Conservation (phyloP, 2,329 filamentous ascomycete genomes). For the Magnaporthiopsis rhizophila region DNA sequence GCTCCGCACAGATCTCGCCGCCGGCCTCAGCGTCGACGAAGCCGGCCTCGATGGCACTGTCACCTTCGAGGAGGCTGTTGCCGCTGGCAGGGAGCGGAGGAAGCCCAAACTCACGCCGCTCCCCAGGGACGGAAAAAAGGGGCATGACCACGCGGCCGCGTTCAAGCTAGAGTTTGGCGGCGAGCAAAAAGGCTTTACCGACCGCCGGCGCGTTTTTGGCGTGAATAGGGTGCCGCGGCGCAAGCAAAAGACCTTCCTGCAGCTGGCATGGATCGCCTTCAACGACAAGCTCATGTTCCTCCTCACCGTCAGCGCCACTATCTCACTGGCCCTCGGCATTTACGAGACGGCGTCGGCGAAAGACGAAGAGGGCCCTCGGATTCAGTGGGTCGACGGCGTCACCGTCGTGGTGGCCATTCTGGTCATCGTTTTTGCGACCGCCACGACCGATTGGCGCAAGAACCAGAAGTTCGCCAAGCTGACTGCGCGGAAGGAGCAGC, state of each 20-base stretch:
- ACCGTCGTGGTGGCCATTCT: slow-evolving; percentile 8
- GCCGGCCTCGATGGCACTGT: slow-evolving; percentile 3
- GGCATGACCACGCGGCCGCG: neutral
- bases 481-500: slow-evolving; percentile 49
- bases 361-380: slow-evolving; percentile 1
- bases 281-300: slow-evolving; percentile 11
- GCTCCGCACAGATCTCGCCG: slow-evolving; percentile 6
- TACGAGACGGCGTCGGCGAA: slow-evolving; percentile 1
- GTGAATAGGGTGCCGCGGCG: slow-evolving; percentile 8
- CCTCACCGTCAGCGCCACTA: slow-evolving; percentile 5
- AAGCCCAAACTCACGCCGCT: slow-evolving; percentile 1
- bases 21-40: slow-evolving; percentile 8
- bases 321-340: slow-evolving; percentile 9
- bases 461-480: slow-evolving; percentile 52
- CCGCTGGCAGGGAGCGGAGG: neutral
- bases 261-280: slow-evolving; percentile 8
- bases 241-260: slow-evolving; percentile 7
- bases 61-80: slow-evolving; percentile 1
- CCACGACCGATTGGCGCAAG: slow-evolving; percentile 55
- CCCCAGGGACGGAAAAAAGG: neutral
- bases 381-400: slow-evolving; percentile 8
- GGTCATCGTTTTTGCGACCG: slow-evolving; percentile 45
- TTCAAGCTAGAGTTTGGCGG: slow-evolving; percentile 6
- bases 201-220: slow-evolving; percentile 8
- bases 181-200: slow-evolving; percentile 1